A percentile compares a stretch with the other conserved stretches of the same genome.
Evolutionary conservation across 345 rosid species (phyloP).

Genomic region (Arabis alpina): DNA sequence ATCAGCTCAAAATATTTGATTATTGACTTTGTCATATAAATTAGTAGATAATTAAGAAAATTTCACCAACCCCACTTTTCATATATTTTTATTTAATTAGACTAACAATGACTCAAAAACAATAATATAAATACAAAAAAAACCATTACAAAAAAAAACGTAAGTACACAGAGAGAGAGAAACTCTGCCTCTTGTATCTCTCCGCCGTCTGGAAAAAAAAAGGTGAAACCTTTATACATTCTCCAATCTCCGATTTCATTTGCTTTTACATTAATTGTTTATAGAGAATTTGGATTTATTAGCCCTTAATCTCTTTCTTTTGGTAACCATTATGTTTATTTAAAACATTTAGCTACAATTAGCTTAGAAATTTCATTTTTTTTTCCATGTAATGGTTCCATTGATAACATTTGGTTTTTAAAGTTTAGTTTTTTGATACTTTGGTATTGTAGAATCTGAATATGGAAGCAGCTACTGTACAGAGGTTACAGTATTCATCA

Average conservation of each 20-base stretch:
- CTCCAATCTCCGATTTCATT: conserved; percentile 33
- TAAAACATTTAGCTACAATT: neutral
- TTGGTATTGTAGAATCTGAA: conserved; percentile 6
- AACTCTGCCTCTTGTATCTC: conserved; percentile 20
- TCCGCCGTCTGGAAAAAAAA: conserved; percentile 28
- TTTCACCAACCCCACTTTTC: conserved; percentile 22
- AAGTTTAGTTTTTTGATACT: conserved; percentile 1
- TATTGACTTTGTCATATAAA: conserved; percentile 20
- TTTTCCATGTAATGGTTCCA: neutral
- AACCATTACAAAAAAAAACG: conserved; percentile 17
- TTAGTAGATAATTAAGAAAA: neutral
- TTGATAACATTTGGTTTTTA: neutral
- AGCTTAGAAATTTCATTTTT: conserved; percentile 15
- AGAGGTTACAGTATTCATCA: conserved; percentile 49
- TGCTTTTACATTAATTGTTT: conserved; percentile 24
- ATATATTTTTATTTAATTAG: neutral
- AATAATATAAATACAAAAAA: conserved; percentile 1
- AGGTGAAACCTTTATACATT: conserved; percentile 38
- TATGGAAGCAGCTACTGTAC: conserved; percentile 65
- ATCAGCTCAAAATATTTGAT: too few relatives aligned
- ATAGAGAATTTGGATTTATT: neutral
- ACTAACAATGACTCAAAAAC: neutral
- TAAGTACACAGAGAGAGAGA: conserved; percentile 1
- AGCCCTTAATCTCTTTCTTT: conserved; percentile 2
- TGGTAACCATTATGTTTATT: neutral